phyloP scores from a whole-genome alignment of 1,139 yeast species.

The Taphrina deformans region DNA sequence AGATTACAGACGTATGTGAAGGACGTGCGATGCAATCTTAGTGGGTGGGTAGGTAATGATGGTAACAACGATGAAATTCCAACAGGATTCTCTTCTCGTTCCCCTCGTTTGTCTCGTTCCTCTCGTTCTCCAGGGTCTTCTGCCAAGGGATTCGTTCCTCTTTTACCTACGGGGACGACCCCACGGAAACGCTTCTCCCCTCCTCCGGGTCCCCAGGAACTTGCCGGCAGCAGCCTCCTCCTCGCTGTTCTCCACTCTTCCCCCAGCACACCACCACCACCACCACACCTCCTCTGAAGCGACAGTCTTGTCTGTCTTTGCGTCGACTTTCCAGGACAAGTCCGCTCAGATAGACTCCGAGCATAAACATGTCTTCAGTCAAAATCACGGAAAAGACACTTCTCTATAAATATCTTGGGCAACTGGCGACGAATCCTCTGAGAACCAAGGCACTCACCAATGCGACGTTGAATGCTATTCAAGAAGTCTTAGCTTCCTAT shows the following conservation, averaged over 20 bases:
- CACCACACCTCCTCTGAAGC: no score
- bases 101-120: not conserved
- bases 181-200: not conserved
- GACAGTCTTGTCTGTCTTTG: no score
- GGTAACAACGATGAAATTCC: no score
- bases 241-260: not conserved
- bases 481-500: constrained; percentile 47
- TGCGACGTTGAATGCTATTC: constrained; percentile 46
- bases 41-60: no score
- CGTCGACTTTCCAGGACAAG: no score
- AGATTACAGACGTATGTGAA: no score
- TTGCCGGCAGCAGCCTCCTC: not conserved
- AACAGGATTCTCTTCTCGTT: no score
- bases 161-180: no score
- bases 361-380: not conserved
- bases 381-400: constrained; percentile 25
- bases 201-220: not conserved
- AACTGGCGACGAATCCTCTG: constrained; percentile 27
- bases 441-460: constrained; percentile 47
- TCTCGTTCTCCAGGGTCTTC: not conserved
- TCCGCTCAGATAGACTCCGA: not conserved
- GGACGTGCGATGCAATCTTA: no score
- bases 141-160: no score
- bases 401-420: constrained; percentile 30
- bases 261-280: no score